Percentiles rank a stretch among this genome's conserved stretches.
Evolutionary conservation across 805 yeast genomes (phyloP).

Genomic region (Yarrowia bubula): DNA sequence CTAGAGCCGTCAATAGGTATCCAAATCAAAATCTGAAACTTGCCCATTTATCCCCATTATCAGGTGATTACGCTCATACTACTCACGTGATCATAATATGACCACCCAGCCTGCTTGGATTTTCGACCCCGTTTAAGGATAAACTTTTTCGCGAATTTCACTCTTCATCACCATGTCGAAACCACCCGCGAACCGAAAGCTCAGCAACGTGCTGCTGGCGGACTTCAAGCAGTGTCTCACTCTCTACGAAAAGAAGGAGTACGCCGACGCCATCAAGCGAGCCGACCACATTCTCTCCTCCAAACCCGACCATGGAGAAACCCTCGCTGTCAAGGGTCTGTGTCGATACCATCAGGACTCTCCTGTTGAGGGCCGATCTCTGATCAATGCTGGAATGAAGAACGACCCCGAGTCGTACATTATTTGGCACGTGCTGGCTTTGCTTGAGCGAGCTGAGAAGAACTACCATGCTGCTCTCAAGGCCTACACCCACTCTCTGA

Average conservation of each 20-base stretch:
- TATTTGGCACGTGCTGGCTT: slow-evolving; percentile 81
- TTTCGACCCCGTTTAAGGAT: too few species aligned
- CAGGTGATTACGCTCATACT: too few species aligned
- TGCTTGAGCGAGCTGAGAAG: slow-evolving; percentile 68
- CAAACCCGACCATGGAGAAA: slow-evolving; percentile 71
- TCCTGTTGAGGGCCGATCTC: slow-evolving; percentile 56
- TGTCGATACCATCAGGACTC: slow-evolving; percentile 52
- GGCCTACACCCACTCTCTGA: slow-evolving; percentile 71
- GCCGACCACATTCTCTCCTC: slow-evolving; percentile 76
- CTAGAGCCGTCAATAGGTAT: too few species aligned
- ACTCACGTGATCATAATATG: too few species aligned
- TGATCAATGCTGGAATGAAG: slow-evolving; percentile 58
- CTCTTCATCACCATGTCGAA: neutral
- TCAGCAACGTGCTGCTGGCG: slow-evolving; percentile 61
- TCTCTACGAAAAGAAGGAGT: slow-evolving; percentile 79
- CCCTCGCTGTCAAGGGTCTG: slow-evolving; percentile 82
- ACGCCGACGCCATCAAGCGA: slow-evolving; percentile 76
- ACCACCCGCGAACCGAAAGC: slow-evolving; percentile 35
- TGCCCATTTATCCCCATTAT: too few species aligned
- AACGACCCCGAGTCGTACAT: slow-evolving; percentile 63
- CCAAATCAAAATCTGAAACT: too few species aligned
- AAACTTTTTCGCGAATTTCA: neutral
- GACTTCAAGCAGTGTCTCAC: slow-evolving; percentile 78
- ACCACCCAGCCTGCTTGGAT: too few species aligned
- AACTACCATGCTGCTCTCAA: slow-evolving; percentile 74